These are phyloP conservation scores for Phellinidium pouzarii DNA, from an alignment of 1,284 basidiomycete genomes.

Conservation along the genomic window DNA sequence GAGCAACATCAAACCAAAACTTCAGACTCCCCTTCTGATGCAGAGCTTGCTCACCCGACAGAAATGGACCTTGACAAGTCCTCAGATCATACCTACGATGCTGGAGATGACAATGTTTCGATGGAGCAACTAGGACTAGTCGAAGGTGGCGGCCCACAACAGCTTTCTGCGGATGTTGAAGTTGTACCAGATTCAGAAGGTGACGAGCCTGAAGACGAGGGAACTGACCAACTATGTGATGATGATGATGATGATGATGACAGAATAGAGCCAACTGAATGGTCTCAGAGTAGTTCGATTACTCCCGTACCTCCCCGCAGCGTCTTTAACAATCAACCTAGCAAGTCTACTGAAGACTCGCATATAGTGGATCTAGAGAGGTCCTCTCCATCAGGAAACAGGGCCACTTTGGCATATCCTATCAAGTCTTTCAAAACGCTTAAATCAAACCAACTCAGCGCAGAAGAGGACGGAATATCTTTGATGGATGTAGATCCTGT, in stretches of 20 bases:
- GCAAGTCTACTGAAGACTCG: no score
- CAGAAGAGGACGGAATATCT: not conserved
- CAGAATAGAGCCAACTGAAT: not conserved
- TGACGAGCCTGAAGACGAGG: slow-evolving; percentile 1
- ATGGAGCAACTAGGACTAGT: not conserved
- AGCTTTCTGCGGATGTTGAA: not conserved
- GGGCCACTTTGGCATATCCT: no score
- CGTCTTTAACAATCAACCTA: no score
- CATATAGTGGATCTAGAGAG: no score
- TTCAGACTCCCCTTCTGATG: not conserved
- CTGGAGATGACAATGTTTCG: not conserved
- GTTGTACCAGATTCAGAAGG: slow-evolving; percentile 1
- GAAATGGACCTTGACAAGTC: not conserved
- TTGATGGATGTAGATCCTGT: slow-evolving; percentile 1
- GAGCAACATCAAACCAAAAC: not conserved
- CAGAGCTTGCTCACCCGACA: not conserved
- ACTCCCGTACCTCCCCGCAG: not conserved
- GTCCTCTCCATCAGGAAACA: no score
- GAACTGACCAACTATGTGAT: slow-evolving; percentile 6
- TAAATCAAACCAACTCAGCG: no score
- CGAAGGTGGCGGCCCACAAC: slow-evolving; percentile 7
- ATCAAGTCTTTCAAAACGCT: no score
- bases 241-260: slow-evolving; percentile 15
- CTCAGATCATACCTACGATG: not conserved
- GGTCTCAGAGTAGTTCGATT: not conserved